Base-by-base conservation (phyloP, 208 protist species). In the Trypanosoma theileri region DNA sequence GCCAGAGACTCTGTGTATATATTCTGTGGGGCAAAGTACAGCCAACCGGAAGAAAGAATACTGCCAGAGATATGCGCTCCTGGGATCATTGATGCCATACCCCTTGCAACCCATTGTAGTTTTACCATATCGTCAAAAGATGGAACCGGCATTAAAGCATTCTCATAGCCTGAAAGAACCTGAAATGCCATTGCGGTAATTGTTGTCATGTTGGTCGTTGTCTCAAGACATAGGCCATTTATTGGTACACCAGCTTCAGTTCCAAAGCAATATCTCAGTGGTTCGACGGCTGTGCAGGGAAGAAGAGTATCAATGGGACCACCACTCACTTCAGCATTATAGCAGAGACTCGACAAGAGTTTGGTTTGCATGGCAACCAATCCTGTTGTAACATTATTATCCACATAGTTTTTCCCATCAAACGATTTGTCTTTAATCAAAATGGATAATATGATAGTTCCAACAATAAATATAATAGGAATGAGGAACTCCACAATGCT, bases 401-500 rank as follows among this genome's bases (percentile, higher is more conserved):
- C 22, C 17, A 63, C 16, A 59, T 52, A 67, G 17, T 59, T 6
- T 44, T 52, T 8, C 3, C 58, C 68, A 2, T 55, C n/a, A 50
- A 19, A 2, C 6, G 48, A 3, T 9, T 56, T 41, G 52, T 67
- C 55, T 13, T 65, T 59, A 1, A 65, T 73, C 14, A 59, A 0
- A 13, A 26, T 14, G 3, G 26, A 89, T 14, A 92, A 59, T 6
- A 74, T 42, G 17, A 89, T 66, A 4, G 77, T 66, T 31, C 73
- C 77, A 22, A 86, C 21, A 22, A 89, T 76, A 54, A 92, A 88
- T n/a, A 89, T 17, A 67, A 92, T 83, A 9, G 86, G 84, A 21
- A 89, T 79, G 13, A 86, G 1, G 13, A 89, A 21, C 74, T 89
- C 86, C 48, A 73, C 75, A 45, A 74, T 31, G 46, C 66, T 83